phyloP scores from a whole-genome alignment of 2,329 filamentous ascomycete genomes.

The Colletotrichum godetiae region DNA sequence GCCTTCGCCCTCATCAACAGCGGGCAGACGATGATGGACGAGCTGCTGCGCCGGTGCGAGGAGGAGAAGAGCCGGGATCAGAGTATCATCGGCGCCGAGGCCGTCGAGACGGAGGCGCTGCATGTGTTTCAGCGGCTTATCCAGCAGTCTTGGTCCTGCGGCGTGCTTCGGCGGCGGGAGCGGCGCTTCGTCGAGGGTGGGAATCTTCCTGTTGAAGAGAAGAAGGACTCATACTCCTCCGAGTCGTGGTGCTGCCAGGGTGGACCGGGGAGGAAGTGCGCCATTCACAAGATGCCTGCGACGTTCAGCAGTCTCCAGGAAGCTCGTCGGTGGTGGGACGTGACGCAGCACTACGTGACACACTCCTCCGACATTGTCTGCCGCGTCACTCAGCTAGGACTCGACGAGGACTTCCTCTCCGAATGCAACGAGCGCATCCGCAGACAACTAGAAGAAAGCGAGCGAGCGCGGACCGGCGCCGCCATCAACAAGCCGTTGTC shows the following conservation, averaged over 20 bases:
- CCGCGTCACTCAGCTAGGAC: constrained; percentile 32
- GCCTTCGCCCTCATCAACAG: constrained; percentile 50
- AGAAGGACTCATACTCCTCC: neutral
- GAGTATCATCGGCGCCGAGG: constrained; percentile 16
- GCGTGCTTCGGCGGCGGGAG: constrained; percentile 29
- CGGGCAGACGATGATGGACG: constrained; percentile 50
- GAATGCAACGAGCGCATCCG: constrained; percentile 12
- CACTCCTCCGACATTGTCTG: constrained; percentile 39
- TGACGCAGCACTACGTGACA: constrained; percentile 42
- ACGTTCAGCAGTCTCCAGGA: constrained; percentile 40
- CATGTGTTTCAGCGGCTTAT: constrained; percentile 45
- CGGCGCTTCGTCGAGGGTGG: neutral
- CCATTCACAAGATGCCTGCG: constrained; percentile 36
- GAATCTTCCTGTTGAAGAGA: neutral
- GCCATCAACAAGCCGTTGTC: neutral
- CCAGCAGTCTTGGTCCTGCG: constrained; percentile 43
- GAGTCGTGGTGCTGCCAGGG: constrained; percentile 40
- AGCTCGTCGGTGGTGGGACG: constrained; percentile 44
- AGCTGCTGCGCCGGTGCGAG: constrained; percentile 39
- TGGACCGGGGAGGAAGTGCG: constrained; percentile 24
- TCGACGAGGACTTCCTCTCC: constrained; percentile 11
- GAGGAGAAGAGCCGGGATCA: neutral
- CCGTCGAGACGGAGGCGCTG: constrained; percentile 42
- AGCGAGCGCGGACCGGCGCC: constrained; percentile 10
- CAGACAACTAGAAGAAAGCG: constrained; percentile 10